Base-by-base conservation (phyloP, 169 alveolate genomes). In the Cryptosporidium andersoni region DNA sequence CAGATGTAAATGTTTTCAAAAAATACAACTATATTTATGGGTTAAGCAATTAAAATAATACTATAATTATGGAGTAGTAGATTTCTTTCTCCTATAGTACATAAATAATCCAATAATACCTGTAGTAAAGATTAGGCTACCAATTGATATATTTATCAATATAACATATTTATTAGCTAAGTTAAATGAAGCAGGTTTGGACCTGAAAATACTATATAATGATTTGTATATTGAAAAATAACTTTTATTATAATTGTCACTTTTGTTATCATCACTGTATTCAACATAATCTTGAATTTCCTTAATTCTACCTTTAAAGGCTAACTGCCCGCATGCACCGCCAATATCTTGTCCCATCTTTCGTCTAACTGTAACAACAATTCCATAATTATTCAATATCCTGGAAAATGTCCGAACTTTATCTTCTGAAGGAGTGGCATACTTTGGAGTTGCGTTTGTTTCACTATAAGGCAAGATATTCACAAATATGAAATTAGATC, bases 281-380 rank as follows among this genome's bases (percentile, higher is more conserved):
- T 37, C 52, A 3, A 5, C 25, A 25, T 25, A 0, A 25, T 25
- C 25, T 25, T 25, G 25, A 45, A 43, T 36, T 34, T 60, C 64
- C 9, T 39, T 58, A n/a, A 9, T 40, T 42, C 55, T 55, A 25
- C 25, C 25, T 74, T 58, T 74, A 5, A 74, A 45, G 43, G 85
- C 68, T 40, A 74, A 68, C n/a, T 74, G 74, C 4, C 68, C 85
- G 47, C 85, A 74, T 42, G 66, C 85, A 66, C 81, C 81, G 11
- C 36, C 55, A 14, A 74, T 74, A 14, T 37, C 63, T 9, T 74
- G 74, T 4, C 66, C 85, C 66, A 74, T 74, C 45, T 56, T 74
- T 34, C 68, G 55, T 42, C 85, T 16, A 74, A 60, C 47, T 2
- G 85, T 74, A 53, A 74, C 85, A 16, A 74, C 64, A 7, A 74